A percentile compares a stretch with the other conserved stretches of the same genome.
Conservation (phyloP, 2,329 filamentous ascomycete species). For the Berkeleyomyces basicola region DNA sequence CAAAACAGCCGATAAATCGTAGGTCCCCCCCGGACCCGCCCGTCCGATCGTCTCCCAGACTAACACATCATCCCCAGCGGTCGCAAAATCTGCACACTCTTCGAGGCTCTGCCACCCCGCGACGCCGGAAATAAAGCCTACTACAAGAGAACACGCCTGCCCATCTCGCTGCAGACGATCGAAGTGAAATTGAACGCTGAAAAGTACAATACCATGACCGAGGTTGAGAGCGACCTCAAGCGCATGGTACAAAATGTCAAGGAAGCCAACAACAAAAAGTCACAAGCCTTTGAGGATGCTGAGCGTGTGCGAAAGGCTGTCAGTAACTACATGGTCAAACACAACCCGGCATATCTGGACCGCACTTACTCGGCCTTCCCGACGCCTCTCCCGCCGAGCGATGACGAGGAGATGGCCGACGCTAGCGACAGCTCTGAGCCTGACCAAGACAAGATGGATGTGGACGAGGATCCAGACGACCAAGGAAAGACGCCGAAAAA, state of each 20-base stretch:
- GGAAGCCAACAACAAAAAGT: constrained; percentile 60
- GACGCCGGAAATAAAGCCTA: constrained; percentile 49
- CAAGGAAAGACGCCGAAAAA: neutral
- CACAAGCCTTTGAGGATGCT: constrained; percentile 62
- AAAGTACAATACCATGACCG: constrained; percentile 53
- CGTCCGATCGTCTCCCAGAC: constrained; percentile 12
- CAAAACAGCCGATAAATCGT: constrained; percentile 69
- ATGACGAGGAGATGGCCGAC: constrained; percentile 22
- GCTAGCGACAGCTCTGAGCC: constrained; percentile 18
- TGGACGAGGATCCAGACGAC: constrained; percentile 18
- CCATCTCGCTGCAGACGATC: constrained; percentile 61
- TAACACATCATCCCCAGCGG: constrained; percentile 33
- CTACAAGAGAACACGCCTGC: constrained; percentile 60
- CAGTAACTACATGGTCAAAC: constrained; percentile 74
- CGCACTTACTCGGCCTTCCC: constrained; percentile 52
- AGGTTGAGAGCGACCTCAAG: constrained; percentile 72
- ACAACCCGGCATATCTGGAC: constrained; percentile 65
- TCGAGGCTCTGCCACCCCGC: constrained; percentile 53
- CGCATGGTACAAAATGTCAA: constrained; percentile 80
- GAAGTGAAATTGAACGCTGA: constrained; percentile 55
- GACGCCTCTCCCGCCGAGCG: constrained; percentile 51
- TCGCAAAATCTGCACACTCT: constrained; percentile 56
- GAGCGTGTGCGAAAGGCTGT: constrained; percentile 74
- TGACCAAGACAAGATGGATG: constrained; percentile 2
- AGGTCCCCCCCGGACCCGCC: constrained; percentile 21